Base-by-base conservation (phyloP, 768 basidiomycete genomes). In the Leccinum subtestaceum region DNA sequence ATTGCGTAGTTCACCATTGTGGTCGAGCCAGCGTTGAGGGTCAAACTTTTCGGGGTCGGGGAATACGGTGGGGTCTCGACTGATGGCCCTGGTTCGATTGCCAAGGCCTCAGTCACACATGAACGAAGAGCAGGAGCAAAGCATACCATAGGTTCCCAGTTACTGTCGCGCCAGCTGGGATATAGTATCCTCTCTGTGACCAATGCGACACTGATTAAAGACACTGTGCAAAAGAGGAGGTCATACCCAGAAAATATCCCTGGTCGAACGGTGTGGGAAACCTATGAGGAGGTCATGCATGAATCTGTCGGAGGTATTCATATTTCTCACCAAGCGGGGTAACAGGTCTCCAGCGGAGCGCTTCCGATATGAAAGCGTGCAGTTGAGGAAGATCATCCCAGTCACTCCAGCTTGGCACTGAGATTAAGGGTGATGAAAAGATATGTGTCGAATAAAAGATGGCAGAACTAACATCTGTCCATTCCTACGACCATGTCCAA, bases 201-300 rank as follows among this genome's bases (percentile, higher is more conserved):
- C 2, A 7, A 10, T 5, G 11, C 43, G 10, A 49, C 0, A 2
- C 34, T 34, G 9, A 27, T 31, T 6, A 3, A 13, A 78, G 76
- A 76, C 78, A 62, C 23, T 15, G 12, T 6, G 15, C 1, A 21
- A 21, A 19, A 27, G 25, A 21, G 11, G 11, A 11, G 4, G 2
- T n/a, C 55, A 5, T 29, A 84, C 84, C 82, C 83, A 89, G 23
- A 82, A 68, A 31, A 89, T 79, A 56, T 88, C 86, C 54, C 78
- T 80, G 0, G 84, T 88, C 0, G 85, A 80, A 47, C 80, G 80
- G 63, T 89, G 88, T 0, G 83, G 73, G 55, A 87, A 81, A 0
- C 87, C 67, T 70, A 15, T 17, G 3, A 17, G 29, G 40, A 6
- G 3, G 32, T 45, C 4, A 21, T 29, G 3, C 5, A 19, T 21